Evolutionary conservation across 2,329 filamentous ascomycete genomes (phyloP).

Genomic region (Phialophora chinensis): DNA sequence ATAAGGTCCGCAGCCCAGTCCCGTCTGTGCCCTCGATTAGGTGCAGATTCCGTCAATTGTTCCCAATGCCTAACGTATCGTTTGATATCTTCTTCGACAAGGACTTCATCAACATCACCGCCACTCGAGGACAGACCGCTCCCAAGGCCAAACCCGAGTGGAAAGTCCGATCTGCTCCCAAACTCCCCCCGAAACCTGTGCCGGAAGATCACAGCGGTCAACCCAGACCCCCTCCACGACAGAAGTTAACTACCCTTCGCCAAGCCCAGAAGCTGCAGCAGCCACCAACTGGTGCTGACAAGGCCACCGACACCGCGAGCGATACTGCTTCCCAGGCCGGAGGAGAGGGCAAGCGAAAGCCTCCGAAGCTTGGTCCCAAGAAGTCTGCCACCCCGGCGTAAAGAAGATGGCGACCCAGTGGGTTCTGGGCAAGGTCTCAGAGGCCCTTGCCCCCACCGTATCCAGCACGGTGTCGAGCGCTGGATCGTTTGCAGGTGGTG

Average conservation of each 20-base stretch:
- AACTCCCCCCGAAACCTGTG: constrained; percentile 39
- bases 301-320: constrained; percentile 18
- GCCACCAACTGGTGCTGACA: constrained; percentile 8
- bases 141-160: constrained; percentile 42
- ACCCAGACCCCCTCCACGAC: constrained; percentile 32
- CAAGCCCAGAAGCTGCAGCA: constrained; percentile 20
- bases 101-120: constrained; percentile 42
- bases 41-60: constrained; percentile 15
- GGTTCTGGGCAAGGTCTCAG: constrained; percentile 38
- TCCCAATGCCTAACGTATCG: constrained; percentile 43
- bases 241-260: constrained; percentile 37
- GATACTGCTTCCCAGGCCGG: constrained; percentile 28
- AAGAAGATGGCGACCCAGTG: constrained; percentile 40
- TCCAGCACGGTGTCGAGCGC: constrained; percentile 36
- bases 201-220: constrained; percentile 28
- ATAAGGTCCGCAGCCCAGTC: neutral
- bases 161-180: constrained; percentile 41
- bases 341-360: constrained; percentile 35
- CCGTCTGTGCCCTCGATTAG: constrained; percentile 6
- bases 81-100: constrained; percentile 42
- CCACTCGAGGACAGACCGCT: constrained; percentile 39
- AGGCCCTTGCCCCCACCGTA: constrained; percentile 38
- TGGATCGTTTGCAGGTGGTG: constrained; percentile 38
- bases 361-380: constrained; percentile 38
- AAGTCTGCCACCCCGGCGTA: constrained; percentile 28